phyloP scores from a whole-genome alignment of 2,329 filamentous ascomycete genomes.

The Cordyceps pruinosa region DNA sequence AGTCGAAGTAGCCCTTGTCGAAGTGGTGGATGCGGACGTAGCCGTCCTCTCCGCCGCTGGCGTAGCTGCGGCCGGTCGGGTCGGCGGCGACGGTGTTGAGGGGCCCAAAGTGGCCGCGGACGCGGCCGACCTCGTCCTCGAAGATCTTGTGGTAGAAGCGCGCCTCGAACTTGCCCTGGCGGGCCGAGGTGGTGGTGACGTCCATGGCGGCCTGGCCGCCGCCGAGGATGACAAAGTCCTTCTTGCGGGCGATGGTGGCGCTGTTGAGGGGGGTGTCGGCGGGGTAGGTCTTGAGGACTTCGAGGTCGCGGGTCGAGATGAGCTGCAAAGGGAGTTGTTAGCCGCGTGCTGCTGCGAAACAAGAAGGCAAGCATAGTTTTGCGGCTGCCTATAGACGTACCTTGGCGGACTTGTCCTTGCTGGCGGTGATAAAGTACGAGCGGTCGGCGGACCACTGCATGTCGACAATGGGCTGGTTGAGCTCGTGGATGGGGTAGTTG shows the following conservation, averaged over 20 bases:
- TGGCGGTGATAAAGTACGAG: slow-evolving; percentile 96
- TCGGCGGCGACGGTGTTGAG: slow-evolving; percentile 94
- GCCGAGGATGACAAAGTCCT: slow-evolving; percentile 95
- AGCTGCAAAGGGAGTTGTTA: slow-evolving; percentile 46
- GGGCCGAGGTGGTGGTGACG: slow-evolving; percentile 86
- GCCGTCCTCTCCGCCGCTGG: slow-evolving; percentile 93
- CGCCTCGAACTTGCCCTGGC: slow-evolving; percentile 98
- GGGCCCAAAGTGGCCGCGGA: slow-evolving; percentile 93
- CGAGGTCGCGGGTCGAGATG: slow-evolving; percentile 76
- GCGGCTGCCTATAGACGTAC: too few species aligned
- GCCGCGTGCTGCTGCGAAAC: not conserved
- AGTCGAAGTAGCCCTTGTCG: slow-evolving; percentile 97
- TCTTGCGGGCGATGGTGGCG: slow-evolving; percentile 87
- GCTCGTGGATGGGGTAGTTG: slow-evolving; percentile 80
- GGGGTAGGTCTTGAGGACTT: slow-evolving; percentile 85
- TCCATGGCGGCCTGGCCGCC: slow-evolving; percentile 99
- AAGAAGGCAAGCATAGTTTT: slow-evolving; percentile 17
- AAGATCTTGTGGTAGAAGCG: slow-evolving; percentile 99
- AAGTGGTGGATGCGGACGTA: slow-evolving; percentile 98
- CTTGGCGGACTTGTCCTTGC: slow-evolving; percentile 95
- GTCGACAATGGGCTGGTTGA: slow-evolving; percentile 76
- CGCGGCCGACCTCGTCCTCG: slow-evolving; percentile 95
- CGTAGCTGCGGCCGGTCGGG: slow-evolving; percentile 86
- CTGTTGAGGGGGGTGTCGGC: slow-evolving; percentile 96
- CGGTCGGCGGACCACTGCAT: slow-evolving; percentile 91